phyloP scores from a whole-genome alignment of 2,329 filamentous ascomycete species.

The Aureobasidium sp. region DNA sequence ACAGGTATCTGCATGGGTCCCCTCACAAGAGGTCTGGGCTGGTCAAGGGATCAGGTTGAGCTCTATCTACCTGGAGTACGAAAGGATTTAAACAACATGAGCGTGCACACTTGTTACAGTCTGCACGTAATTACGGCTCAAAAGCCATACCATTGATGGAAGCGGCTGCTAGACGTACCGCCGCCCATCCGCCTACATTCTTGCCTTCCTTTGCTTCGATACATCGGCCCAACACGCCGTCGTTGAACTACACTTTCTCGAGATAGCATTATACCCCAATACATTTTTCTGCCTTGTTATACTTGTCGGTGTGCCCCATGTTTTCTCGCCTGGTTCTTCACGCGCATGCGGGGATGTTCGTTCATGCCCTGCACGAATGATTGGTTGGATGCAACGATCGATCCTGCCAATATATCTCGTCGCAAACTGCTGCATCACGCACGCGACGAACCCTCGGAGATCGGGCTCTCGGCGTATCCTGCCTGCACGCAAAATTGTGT shows the following conservation, averaged over 20 bases:
- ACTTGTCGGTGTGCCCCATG: neutral
- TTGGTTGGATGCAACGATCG: neutral
- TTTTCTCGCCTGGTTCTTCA: neutral
- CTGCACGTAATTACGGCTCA: constrained; percentile 8
- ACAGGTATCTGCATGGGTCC: constrained; percentile 11
- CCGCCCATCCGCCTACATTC: neutral
- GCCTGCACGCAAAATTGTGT: neutral
- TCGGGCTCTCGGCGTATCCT: neutral
- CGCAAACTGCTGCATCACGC: constrained; percentile 2
- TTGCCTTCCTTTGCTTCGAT: neutral
- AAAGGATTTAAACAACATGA: constrained; percentile 25
- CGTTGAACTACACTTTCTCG: neutral
- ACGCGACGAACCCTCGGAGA: neutral
- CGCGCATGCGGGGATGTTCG: neutral
- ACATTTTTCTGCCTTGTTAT: neutral
- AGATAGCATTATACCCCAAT: constrained; percentile 12
- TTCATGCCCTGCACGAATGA: neutral
- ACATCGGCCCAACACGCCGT: neutral
- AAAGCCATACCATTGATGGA: constrained; percentile 7
- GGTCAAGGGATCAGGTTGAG: constrained; percentile 36
- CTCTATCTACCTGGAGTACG: constrained; percentile 30
- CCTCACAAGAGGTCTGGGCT: constrained; percentile 32
- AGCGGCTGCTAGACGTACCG: neutral
- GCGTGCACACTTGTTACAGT: constrained; percentile 29
- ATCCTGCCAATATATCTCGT: neutral